Conservation (phyloP, 75 land plant genomes). For the Larix kaempferi region DNA sequence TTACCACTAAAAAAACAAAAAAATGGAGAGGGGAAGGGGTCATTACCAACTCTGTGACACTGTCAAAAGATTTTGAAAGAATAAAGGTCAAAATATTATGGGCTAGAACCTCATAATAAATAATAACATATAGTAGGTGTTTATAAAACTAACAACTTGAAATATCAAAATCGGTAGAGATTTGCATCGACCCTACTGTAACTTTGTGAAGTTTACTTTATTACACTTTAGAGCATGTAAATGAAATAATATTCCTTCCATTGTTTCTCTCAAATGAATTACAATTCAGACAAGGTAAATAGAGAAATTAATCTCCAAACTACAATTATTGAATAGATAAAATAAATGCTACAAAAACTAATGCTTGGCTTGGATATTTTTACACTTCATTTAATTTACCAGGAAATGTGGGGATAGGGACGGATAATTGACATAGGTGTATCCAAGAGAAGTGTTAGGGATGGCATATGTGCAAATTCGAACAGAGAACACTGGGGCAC, state of each 20-base stretch:
- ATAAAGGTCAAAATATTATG: background rate
- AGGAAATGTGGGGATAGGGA: too few relatives aligned
- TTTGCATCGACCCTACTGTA: background rate
- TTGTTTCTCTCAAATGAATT: background rate
- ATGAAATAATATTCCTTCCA: background rate
- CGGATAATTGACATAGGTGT: slow-evolving; percentile 23
- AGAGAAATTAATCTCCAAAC: background rate
- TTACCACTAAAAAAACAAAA: slow-evolving; percentile 4
- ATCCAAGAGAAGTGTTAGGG: slow-evolving; percentile 14
- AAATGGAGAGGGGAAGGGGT: background rate
- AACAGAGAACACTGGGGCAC: slow-evolving; percentile 7
- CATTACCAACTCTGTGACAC: background rate
- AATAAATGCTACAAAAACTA: background rate
- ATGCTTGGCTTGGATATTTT: background rate
- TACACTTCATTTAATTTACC: too few relatives aligned
- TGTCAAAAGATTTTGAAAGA: background rate
- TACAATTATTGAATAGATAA: background rate
- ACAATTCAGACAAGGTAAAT: background rate
- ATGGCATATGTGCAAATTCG: slow-evolving; percentile 16
- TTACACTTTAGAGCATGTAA: background rate
- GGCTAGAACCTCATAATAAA: too few relatives aligned
- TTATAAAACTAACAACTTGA: background rate
- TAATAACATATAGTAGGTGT: background rate
- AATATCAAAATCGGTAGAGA: background rate
- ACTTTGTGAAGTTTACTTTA: background rate